Percentiles rank a stretch among this genome's conserved stretches.
Conservation (phyloP, 768 basidiomycete genomes). For the Collybia nuda region DNA sequence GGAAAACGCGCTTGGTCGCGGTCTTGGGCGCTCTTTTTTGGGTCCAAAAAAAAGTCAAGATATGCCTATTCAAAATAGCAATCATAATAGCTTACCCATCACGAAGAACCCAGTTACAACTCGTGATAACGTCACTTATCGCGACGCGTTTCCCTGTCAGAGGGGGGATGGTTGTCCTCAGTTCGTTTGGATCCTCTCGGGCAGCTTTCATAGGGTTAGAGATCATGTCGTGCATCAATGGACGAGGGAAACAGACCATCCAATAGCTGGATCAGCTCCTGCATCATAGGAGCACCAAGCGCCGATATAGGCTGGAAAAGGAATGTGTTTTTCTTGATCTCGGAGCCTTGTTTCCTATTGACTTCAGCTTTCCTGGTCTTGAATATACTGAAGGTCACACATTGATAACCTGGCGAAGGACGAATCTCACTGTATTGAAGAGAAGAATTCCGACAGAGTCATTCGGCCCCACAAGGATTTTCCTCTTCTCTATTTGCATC, state of each 20-base stretch:
- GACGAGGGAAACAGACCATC: conserved; percentile 52
- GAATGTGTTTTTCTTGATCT: conserved; percentile 69
- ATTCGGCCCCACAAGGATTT: conserved; percentile 84
- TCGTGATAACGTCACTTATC: conserved; percentile 88
- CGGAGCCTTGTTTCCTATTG: conserved; percentile 38
- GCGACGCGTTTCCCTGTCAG: conserved; percentile 59
- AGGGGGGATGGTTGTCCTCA: conserved; percentile 66
- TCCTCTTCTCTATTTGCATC: conserved; percentile 85
- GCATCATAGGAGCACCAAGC: conserved; percentile 80
- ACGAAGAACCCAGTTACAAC: conserved; percentile 86
- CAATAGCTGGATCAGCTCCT: conserved; percentile 73
- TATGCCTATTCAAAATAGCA: background rate
- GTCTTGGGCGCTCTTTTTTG: conserved; percentile 73
- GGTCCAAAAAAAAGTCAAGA: background rate
- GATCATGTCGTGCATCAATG: background rate
- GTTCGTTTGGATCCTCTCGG: conserved; percentile 58
- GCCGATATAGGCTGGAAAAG: conserved; percentile 76
- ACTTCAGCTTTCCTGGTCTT: conserved; percentile 42
- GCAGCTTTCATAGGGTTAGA: conserved; percentile 44
- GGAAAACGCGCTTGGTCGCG: conserved; percentile 88
- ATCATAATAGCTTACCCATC: conserved; percentile 64
- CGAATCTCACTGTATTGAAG: conserved; percentile 81
- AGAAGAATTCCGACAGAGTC: conserved; percentile 89
- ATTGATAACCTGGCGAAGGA: conserved; percentile 1
- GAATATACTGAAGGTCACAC: conserved; percentile 2